These are phyloP conservation scores for Oryza australiensis DNA, from an alignment of 176 grass and related monocot genomes.

Conservation along the genomic window DNA sequence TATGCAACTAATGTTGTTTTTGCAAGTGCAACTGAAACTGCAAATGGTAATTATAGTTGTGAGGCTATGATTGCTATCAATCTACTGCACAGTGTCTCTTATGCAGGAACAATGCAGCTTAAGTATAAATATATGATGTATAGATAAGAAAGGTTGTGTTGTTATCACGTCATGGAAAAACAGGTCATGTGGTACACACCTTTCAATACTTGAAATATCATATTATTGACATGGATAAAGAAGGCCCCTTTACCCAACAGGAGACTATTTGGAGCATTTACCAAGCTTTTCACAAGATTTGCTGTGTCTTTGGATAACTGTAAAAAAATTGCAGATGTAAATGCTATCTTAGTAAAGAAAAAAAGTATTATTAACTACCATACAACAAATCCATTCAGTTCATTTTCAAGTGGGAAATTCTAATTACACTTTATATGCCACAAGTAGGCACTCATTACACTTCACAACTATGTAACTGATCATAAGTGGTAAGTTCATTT, in stretches of 20 bases:
- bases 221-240: slow-evolving; percentile 83
- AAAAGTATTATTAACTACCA: background rate
- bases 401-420: background rate
- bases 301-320: slow-evolving; percentile 76
- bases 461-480: background rate
- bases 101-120: background rate
- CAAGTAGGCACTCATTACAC: background rate
- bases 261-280: slow-evolving; percentile 86
- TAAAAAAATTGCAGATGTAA: slow-evolving; percentile 20
- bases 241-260: slow-evolving; percentile 79
- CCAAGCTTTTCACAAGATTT: slow-evolving; percentile 65
- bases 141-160: background rate
- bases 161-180: slow-evolving; percentile 13
- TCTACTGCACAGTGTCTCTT: background rate
- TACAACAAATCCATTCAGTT: background rate
- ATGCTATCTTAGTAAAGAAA: background rate
- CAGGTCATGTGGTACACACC: slow-evolving; percentile 49
- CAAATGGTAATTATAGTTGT: background rate
- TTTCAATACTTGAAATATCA: slow-evolving; percentile 78
- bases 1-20: slow-evolving; percentile 11
- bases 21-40: background rate
- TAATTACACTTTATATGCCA: background rate
- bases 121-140: background rate
- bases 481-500: background rate
- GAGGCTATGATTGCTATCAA: background rate